Evolutionary conservation across 352 stramenopile species (phyloP).

Genomic region (Thraustochytrium sp.): DNA sequence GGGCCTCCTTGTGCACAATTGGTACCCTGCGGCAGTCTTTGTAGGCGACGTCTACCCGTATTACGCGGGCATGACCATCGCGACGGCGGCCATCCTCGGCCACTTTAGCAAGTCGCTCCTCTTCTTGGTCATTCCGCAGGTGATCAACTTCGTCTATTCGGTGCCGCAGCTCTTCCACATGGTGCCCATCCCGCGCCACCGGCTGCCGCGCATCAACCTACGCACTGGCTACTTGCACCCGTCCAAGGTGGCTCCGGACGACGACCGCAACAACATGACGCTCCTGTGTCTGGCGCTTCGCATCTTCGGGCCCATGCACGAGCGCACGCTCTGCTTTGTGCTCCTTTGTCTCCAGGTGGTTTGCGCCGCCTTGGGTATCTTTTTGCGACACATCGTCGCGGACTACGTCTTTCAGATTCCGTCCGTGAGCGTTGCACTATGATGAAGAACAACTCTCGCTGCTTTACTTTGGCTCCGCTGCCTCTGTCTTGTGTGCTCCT

Average conservation of each 20-base stretch:
- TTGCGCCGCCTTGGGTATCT: neutral
- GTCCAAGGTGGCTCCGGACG: conserved; percentile 37
- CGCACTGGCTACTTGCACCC: conserved; percentile 38
- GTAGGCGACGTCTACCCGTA: conserved; percentile 99
- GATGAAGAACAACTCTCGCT: no score
- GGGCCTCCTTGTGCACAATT: conserved; percentile 91
- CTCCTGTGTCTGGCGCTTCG: conserved; percentile 69
- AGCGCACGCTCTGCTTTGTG: conserved; percentile 51
- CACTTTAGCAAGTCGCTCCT: conserved; percentile 98
- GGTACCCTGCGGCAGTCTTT: conserved; percentile 93
- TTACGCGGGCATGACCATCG: conserved; percentile 98
- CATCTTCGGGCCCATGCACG: conserved; percentile 57
- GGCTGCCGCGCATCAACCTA: conserved; percentile 71
- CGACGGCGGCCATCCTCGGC: conserved; percentile 81
- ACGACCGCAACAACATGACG: conserved; percentile 63
- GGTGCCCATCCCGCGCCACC: conserved; percentile 92
- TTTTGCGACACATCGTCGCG: neutral
- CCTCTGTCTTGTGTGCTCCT: no score
- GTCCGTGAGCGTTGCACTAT: no score
- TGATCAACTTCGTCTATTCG: conserved; percentile 98
- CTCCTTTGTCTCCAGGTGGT: conserved; percentile 52
- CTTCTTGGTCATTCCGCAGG: conserved; percentile 95
- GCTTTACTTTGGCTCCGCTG: no score
- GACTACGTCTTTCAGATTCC: neutral
- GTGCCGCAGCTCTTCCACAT: conserved; percentile 95